A percentile compares a stretch with the other conserved stretches of the same genome.
Evolutionary conservation across 2,329 filamentous ascomycete genomes (phyloP).

Genomic region (Colletotrichum orbiculare): DNA sequence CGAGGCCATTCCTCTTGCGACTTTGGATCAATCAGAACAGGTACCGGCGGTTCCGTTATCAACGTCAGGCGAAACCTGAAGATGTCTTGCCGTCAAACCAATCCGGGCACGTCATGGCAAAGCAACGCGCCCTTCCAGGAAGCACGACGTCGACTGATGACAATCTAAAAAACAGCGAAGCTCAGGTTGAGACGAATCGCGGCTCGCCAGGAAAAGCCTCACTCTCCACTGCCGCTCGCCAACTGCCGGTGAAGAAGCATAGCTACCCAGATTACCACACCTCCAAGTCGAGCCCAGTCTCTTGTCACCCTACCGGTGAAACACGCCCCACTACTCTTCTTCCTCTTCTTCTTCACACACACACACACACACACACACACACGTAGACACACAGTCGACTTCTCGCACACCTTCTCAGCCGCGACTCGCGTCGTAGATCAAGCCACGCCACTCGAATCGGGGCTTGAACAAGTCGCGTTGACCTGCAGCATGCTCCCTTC

Average conservation of each 20-base stretch:
- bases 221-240: too few relatives aligned
- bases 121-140: constrained; percentile 1
- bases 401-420: neutral
- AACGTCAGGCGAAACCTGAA: too few relatives aligned
- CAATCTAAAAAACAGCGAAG: neutral
- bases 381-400: neutral
- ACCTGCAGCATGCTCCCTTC: constrained; percentile 1
- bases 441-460: constrained; percentile 2
- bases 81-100: constrained; percentile 12
- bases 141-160: neutral
- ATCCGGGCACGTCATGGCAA: constrained; percentile 11
- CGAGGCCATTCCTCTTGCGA: too few relatives aligned
- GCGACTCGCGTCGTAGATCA: neutral
- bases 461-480: neutral
- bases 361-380: neutral
- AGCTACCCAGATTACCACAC: too few relatives aligned
- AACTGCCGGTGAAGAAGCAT: too few relatives aligned
- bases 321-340: neutral
- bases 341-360: too few relatives aligned
- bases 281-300: neutral
- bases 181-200: neutral
- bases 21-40: too few relatives aligned
- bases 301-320: neutral
- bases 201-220: too few relatives aligned
- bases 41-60: too few relatives aligned